A percentile compares a stretch with the other conserved stretches of the same genome.
phyloP scores from a whole-genome alignment of 805 yeast species.

The Cephaloascus fragrans region DNA sequence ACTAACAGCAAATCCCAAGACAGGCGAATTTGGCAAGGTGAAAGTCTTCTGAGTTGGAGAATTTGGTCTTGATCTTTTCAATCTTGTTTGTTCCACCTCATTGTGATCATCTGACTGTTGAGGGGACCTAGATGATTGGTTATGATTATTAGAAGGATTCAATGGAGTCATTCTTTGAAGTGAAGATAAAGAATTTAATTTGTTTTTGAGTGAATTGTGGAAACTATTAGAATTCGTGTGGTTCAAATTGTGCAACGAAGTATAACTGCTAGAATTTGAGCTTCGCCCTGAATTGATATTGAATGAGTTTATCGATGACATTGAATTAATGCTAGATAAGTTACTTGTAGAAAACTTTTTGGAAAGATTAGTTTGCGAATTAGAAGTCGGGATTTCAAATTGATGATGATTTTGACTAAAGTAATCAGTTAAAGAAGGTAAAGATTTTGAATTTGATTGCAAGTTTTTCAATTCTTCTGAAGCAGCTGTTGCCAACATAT shows the following conservation, averaged over 20 bases:
- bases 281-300: background rate
- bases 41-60: slow-evolving; percentile 22
- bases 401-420: slow-evolving; percentile 13
- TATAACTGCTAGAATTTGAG: background rate
- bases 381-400: background rate
- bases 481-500: slow-evolving; percentile 44
- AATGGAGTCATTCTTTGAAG: slow-evolving; percentile 37
- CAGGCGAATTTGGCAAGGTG: background rate
- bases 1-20: background rate
- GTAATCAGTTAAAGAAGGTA: slow-evolving; percentile 43
- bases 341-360: background rate
- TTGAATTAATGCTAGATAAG: background rate
- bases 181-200: slow-evolving; percentile 26
- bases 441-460: slow-evolving; percentile 35
- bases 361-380: background rate
- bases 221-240: background rate
- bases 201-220: background rate
- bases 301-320: background rate
- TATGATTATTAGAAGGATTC: slow-evolving; percentile 9
- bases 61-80: slow-evolving; percentile 41
- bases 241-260: background rate
- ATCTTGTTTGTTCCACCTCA: slow-evolving; percentile 19
- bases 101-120: slow-evolving; percentile 3
- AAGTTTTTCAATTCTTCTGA: slow-evolving; percentile 40
- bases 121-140: slow-evolving; percentile 8